phyloP scores from a whole-genome alignment of 2,329 filamentous ascomycete genomes.

The Fusarium hostae region DNA sequence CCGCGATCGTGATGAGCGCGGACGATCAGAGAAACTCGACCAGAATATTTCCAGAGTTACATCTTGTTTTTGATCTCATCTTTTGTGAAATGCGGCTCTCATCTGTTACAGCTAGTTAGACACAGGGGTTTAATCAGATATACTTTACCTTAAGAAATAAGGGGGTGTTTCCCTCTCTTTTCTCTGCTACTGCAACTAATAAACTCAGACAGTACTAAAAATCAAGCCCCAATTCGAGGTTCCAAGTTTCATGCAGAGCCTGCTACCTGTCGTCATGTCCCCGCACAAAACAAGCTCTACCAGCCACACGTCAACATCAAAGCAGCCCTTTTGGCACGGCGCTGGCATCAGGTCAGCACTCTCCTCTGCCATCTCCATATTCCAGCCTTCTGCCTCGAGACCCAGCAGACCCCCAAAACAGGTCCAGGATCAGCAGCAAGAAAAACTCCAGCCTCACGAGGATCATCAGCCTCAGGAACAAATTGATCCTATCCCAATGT shows the following conservation, averaged over 20 bases:
- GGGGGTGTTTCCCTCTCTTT: not conserved
- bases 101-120: not conserved
- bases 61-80: not conserved
- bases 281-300: slow-evolving; percentile 32
- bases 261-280: slow-evolving; percentile 41
- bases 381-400: slow-evolving; percentile 10
- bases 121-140: not conserved
- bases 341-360: slow-evolving; percentile 23
- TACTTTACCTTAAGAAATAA: not conserved
- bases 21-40: slow-evolving; percentile 23
- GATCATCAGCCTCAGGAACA: slow-evolving; percentile 13
- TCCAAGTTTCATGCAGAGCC: slow-evolving; percentile 18
- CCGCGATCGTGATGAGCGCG: slow-evolving; percentile 33
- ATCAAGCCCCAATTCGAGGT: not conserved
- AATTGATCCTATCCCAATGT: slow-evolving; percentile 3
- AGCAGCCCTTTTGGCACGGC: slow-evolving; percentile 24
- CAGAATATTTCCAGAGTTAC: not conserved
- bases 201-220: not conserved
- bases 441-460: not conserved
- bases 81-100: slow-evolving; percentile 9
- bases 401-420: slow-evolving; percentile 17
- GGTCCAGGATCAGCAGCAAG: slow-evolving; percentile 8
- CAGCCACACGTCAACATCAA: slow-evolving; percentile 33
- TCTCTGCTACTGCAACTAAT: not conserved
- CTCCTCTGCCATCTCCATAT: slow-evolving; percentile 22